These are phyloP conservation scores for Penicillium sp. DNA, from an alignment of 2,329 filamentous ascomycete genomes.

Conservation along the genomic window DNA sequence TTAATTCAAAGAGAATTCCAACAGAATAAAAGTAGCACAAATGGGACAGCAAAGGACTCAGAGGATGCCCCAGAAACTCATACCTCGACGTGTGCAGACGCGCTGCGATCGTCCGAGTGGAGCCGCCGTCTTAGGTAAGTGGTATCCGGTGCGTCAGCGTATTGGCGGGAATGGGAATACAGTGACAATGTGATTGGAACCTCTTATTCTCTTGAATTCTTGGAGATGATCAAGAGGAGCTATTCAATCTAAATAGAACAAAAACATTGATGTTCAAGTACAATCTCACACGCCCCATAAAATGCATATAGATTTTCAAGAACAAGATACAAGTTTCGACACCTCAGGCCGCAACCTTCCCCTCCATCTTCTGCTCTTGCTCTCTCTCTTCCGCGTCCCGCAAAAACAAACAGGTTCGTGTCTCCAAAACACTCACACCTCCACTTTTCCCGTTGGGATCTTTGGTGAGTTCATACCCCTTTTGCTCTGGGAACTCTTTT, in stretches of 20 bases:
- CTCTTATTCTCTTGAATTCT: background rate
- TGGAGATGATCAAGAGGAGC: background rate
- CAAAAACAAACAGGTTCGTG: slow-evolving; percentile 17
- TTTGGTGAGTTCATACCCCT: background rate
- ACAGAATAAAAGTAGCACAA: background rate
- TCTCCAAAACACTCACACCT: slow-evolving; percentile 2
- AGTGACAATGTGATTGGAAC: background rate
- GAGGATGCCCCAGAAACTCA: background rate
- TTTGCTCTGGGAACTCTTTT: background rate
- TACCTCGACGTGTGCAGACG: slow-evolving; percentile 21
- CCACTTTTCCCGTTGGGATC: background rate
- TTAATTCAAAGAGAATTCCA: background rate
- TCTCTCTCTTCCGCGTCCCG: slow-evolving; percentile 22
- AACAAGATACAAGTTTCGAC: background rate
- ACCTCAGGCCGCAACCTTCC: slow-evolving; percentile 15
- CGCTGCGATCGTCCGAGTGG: slow-evolving; percentile 15
- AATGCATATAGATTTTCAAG: background rate
- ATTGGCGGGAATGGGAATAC: background rate
- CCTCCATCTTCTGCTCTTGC: slow-evolving; percentile 6
- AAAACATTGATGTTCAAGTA: background rate
- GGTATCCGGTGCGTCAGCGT: background rate
- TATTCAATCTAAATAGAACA: background rate
- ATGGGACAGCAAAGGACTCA: background rate
- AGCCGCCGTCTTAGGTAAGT: slow-evolving; percentile 14
- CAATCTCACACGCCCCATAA: background rate